Evolutionary conservation across 2,329 filamentous ascomycete species (phyloP), one percentile per base, ranked within the genome.

Genomic region (Fusarium metavorans): DNA sequence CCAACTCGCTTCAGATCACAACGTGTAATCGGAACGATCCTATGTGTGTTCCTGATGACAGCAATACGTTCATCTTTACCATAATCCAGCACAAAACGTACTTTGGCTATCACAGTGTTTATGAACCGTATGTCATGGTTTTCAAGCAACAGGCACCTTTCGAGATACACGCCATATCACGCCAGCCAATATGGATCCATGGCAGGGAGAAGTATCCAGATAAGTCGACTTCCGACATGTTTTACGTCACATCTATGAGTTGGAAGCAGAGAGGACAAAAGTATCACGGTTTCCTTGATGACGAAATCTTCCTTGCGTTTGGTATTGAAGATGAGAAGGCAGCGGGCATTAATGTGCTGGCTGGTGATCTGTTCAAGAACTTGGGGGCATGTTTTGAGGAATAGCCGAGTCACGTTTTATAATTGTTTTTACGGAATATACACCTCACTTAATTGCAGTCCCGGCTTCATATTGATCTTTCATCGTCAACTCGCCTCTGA

Each of bases 251-350:
- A 0, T 88, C 85, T 0, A 86, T 90, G 35, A 88, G 84, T 68
- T 92, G 90, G 89, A 89, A 87, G 77, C 77, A 71, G 0, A 78
- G 79, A 1, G 84, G 83, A 0, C 80, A 84, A 70, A 85, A 78
- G 34, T 91, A 91, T 71, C 87, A 90, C 74, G 90, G 89, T 0
- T 90, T 86, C 64, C 68, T 88, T 11, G 89, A 91, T 70, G 89
- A 91, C 74, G 84, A 86, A 14, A 20, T 91, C 16, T 87, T 91
- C 45, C 50, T 91, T 4, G 84, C 81, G 0, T 91, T 92, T 77
- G 89, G 89, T 0, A 85, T 90, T 39, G 89, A 91, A 76, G 89
- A 91, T 76, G 71, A 80, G 56, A 80, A 76, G 32, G 80, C 86
- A 0, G 89, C 79, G 0, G 87, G 83, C 0, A 88, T 91, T 20